Percentiles rank a stretch among this genome's conserved stretches.
phyloP scores from a whole-genome alignment of 768 basidiomycete genomes.

The Naganishia kalamii region DNA sequence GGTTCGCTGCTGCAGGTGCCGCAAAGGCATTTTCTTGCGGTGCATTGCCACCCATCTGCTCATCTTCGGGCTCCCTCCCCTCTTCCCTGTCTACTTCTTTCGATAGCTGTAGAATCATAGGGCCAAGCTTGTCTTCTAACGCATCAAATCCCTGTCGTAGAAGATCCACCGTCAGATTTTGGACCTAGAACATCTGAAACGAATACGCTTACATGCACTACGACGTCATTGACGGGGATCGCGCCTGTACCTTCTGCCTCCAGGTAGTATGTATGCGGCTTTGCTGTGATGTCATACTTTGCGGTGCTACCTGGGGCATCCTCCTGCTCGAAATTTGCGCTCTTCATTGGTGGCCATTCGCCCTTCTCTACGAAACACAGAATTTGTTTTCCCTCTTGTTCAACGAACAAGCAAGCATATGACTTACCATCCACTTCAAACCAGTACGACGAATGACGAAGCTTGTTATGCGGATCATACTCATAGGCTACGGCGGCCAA shows the following conservation, averaged over 20 bases:
- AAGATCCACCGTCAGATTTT: neutral
- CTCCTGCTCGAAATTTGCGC: conserved; percentile 72
- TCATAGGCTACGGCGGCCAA: conserved; percentile 91
- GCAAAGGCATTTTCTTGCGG: neutral
- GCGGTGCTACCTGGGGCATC: conserved; percentile 66
- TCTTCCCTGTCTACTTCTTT: conserved; percentile 12
- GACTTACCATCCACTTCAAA: conserved; percentile 56
- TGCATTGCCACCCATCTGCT: conserved; percentile 2
- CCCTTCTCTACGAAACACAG: conserved; percentile 49
- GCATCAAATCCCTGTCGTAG: conserved; percentile 23
- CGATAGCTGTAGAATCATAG: conserved; percentile 19
- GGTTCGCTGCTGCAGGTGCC: neutral
- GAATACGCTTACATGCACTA: conserved; percentile 8
- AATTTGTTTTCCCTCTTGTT: neutral
- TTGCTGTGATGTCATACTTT: conserved; percentile 80
- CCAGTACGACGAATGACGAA: conserved; percentile 94
- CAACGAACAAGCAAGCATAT: neutral
- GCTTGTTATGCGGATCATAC: conserved; percentile 95
- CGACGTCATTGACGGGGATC: conserved; percentile 36
- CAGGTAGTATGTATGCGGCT: conserved; percentile 85
- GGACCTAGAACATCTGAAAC: neutral
- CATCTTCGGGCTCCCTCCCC: conserved; percentile 10
- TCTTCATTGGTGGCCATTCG: conserved; percentile 89
- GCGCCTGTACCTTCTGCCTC: conserved; percentile 86
- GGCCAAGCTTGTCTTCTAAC: conserved; percentile 24